Base-by-base conservation (phyloP, 352 stramenopile genomes). In the Peronosclerospora sorghi region DNA sequence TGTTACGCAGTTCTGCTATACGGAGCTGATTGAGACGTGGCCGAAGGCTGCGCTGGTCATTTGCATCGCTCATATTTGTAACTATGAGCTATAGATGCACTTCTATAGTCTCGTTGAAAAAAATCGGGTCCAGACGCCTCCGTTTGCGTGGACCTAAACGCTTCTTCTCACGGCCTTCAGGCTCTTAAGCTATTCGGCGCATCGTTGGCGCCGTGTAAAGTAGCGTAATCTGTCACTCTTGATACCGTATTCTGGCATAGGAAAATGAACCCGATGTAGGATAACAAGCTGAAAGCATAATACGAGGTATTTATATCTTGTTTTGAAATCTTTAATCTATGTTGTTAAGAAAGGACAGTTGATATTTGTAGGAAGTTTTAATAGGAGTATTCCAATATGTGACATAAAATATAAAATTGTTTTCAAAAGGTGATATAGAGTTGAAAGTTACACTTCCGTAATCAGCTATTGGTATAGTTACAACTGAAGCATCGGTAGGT, bases 1-100 rank as follows among this genome's bases (percentile, higher is more conserved):
- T 60, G 56, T 69, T 65, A 54, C 78, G 74, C 53, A 91, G 64
- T 56, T 91, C 75, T 17, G 72, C 73, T 43, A 91, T 68, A 26
- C 73, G 77, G 46, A 89, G 58, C 49, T 56, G 45, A 41, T 68
- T 65, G 29, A 86, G 68, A 32, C 65, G 62, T 17, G 48, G 9
- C 41, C 73, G 76, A 26, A 88, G 60, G 51, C 59, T 40, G 24
- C 46, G 64, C 47, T 81, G 48, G 26, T 68, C 63, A 27, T 30
- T 17, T 4, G 45, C 34, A 44, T 56, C 56, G 15, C 42, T 59
- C 60, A 70, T 70, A 30, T 2, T 45, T 10, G 26, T 10, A 9
- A 13, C 14, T 17, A 8, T 37, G 32, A 8, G 20, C 20, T 29
- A 34, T 7, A 41, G 6, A 20, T 15, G 14, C 14, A 4, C 4